Conservation (phyloP, 2,329 filamentous ascomycete genomes). For the Aplosporella prunicola region DNA sequence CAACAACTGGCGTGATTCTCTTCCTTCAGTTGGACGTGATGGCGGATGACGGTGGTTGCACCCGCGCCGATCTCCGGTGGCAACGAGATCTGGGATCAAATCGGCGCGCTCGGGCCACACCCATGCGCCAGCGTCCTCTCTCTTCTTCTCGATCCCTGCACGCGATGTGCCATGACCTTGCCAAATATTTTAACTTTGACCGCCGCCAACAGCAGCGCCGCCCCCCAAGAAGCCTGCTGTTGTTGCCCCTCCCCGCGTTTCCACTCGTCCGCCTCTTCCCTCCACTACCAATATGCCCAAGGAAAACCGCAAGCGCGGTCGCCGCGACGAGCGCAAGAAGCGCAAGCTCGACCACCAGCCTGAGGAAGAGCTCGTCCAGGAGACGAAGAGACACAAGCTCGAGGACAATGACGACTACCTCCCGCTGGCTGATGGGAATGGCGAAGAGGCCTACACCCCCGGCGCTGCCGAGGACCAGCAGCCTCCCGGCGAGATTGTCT, state of each 20-base stretch:
- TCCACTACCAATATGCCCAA: constrained; percentile 42
- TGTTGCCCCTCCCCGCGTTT: not conserved
- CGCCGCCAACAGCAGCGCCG: not conserved
- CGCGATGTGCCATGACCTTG: constrained; percentile 1
- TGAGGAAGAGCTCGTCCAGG: constrained; percentile 21
- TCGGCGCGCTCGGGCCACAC: not conserved
- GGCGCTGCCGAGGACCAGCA: constrained; percentile 18
- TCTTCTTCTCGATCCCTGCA: constrained; percentile 4
- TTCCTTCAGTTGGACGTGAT: no score
- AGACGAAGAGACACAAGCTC: constrained; percentile 26
- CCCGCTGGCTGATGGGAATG: constrained; percentile 3
- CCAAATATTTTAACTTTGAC: constrained; percentile 8
- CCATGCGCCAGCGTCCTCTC: constrained; percentile 6
- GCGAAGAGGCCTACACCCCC: constrained; percentile 16
- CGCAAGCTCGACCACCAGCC: constrained; percentile 41
- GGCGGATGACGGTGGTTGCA: no score
- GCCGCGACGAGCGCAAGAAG: constrained; percentile 43
- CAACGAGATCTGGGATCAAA: constrained; percentile 8
- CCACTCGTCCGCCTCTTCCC: not conserved
- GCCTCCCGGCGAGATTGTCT: constrained; percentile 53
- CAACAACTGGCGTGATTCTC: no score
- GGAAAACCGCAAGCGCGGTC: constrained; percentile 49
- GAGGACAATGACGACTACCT: constrained; percentile 13
- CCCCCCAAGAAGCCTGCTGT: not conserved
- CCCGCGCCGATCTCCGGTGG: not conserved